Percentiles rank a stretch among this genome's conserved stretches.
Conservation (phyloP, 1,139 yeast species). For the Lodderomyces metapsilosis region DNA sequence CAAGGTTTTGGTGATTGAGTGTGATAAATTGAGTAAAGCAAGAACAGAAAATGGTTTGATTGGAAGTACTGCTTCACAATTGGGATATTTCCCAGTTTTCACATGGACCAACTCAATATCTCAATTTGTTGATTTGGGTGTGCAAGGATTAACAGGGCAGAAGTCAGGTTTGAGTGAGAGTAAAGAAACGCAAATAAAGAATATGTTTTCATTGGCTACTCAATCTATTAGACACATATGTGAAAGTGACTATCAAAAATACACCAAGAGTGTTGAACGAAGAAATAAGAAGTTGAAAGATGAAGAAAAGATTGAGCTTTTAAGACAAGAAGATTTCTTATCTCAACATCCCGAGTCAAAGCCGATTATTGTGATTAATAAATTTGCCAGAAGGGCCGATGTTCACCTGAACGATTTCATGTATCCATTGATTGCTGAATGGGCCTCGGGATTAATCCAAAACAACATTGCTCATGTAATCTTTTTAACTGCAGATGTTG, state of each 20-base stretch:
- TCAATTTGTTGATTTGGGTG: slow-evolving; percentile 76
- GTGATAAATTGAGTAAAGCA: slow-evolving; percentile 71
- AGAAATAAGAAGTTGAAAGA: slow-evolving; percentile 12
- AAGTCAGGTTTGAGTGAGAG: slow-evolving; percentile 88
- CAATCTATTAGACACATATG: slow-evolving; percentile 76
- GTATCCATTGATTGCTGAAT: slow-evolving; percentile 77
- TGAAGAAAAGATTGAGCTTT: slow-evolving; percentile 20
- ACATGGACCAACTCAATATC: slow-evolving; percentile 88
- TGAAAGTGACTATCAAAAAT: slow-evolving; percentile 34
- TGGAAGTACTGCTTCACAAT: slow-evolving; percentile 64
- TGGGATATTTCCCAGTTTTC: slow-evolving; percentile 92
- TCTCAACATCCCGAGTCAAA: slow-evolving; percentile 84
- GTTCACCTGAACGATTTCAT: slow-evolving; percentile 54
- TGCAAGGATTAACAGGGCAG: slow-evolving; percentile 91
- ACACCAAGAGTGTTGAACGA: slow-evolving; percentile 23
- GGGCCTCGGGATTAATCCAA: slow-evolving; percentile 79
- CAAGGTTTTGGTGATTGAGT: slow-evolving; percentile 70
- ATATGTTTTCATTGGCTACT: slow-evolving; percentile 72
- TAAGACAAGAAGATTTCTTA: slow-evolving; percentile 77
- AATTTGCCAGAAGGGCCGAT: slow-evolving; percentile 62
- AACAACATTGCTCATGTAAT: slow-evolving; percentile 87
- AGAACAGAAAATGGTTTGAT: slow-evolving; percentile 72
- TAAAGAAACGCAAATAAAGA: slow-evolving; percentile 77
- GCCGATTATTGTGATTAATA: slow-evolving; percentile 83
- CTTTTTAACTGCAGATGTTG: slow-evolving; percentile 81